Evolutionary conservation across 176 grass and related monocot species (phyloP).

Genomic region (Calamus simplicifolius): DNA sequence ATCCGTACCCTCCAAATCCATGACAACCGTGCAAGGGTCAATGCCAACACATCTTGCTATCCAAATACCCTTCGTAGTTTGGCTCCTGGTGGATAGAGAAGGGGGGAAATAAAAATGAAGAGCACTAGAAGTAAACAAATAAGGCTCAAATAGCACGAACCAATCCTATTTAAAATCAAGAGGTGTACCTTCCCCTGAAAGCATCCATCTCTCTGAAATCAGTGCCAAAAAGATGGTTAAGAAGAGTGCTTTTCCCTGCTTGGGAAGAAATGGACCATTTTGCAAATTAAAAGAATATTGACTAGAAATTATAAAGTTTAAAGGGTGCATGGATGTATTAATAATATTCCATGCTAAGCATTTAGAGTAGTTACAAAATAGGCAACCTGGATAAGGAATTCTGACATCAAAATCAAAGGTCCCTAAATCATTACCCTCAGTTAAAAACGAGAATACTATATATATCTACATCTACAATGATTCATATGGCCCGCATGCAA

Average conservation of each 20-base stretch:
- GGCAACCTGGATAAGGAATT: no score
- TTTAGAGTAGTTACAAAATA: no score
- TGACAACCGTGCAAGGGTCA: slow-evolving; percentile 62
- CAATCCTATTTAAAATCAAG: no score
- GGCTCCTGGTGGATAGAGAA: slow-evolving; percentile 36
- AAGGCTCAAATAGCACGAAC: not conserved
- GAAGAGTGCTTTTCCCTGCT: slow-evolving; percentile 84
- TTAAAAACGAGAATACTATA: no score
- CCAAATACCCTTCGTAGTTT: slow-evolving; percentile 93
- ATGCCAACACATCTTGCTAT: slow-evolving; percentile 55
- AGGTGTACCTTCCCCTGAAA: slow-evolving; percentile 63
- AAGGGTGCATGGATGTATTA: no score
- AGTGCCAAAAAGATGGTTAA: slow-evolving; percentile 79
- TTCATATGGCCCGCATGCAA: no score
- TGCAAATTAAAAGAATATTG: no score
- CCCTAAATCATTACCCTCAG: no score
- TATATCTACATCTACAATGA: no score
- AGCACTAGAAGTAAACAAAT: not conserved
- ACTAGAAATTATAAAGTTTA: no score
- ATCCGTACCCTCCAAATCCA: slow-evolving; percentile 92
- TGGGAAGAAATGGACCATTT: slow-evolving; percentile 1
- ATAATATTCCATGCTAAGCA: no score
- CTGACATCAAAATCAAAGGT: no score
- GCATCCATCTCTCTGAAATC: slow-evolving; percentile 77
- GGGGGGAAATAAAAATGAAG: not conserved